phyloP scores from a whole-genome alignment of 352 stramenopile species.

The Pelagophyceae sp. region DNA sequence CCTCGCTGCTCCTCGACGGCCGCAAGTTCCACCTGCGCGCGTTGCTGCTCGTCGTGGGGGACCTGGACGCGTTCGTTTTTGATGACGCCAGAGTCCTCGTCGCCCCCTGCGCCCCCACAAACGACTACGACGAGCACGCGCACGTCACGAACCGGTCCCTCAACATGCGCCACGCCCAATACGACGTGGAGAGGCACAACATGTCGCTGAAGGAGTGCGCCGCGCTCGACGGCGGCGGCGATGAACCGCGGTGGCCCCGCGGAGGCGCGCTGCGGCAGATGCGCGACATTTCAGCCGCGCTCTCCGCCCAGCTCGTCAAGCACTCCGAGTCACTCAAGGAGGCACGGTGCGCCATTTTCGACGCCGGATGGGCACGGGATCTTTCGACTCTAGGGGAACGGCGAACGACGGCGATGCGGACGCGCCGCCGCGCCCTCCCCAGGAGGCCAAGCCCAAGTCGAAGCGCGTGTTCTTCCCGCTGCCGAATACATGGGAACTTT shows the following conservation, averaged over 20 bases:
- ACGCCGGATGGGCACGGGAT: background rate
- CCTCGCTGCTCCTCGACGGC: background rate
- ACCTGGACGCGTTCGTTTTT: slow-evolving; percentile 34
- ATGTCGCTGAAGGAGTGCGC: slow-evolving; percentile 18
- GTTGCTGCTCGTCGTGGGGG: slow-evolving; percentile 29
- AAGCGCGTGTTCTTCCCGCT: slow-evolving; percentile 34
- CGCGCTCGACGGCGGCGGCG: slow-evolving; percentile 13
- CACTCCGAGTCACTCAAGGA: background rate
- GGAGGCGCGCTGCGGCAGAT: background rate
- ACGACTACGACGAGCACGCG: slow-evolving; percentile 22
- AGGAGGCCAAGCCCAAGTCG: background rate
- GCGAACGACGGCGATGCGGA: background rate
- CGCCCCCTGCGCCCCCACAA: slow-evolving; percentile 17
- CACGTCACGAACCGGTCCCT: slow-evolving; percentile 33
- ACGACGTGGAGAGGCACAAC: slow-evolving; percentile 24
- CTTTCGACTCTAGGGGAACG: background rate
- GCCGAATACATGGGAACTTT: slow-evolving; percentile 34
- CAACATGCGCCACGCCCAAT: slow-evolving; percentile 27
- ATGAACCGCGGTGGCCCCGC: background rate
- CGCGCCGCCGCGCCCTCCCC: background rate
- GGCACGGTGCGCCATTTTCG: background rate
- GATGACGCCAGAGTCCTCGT: slow-evolving; percentile 31
- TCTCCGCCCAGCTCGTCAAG: background rate
- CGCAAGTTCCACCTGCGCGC: slow-evolving; percentile 37
- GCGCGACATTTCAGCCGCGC: background rate